Conservation (phyloP, 2,329 filamentous ascomycete species). For the Verticillium nonalfalfae region DNA sequence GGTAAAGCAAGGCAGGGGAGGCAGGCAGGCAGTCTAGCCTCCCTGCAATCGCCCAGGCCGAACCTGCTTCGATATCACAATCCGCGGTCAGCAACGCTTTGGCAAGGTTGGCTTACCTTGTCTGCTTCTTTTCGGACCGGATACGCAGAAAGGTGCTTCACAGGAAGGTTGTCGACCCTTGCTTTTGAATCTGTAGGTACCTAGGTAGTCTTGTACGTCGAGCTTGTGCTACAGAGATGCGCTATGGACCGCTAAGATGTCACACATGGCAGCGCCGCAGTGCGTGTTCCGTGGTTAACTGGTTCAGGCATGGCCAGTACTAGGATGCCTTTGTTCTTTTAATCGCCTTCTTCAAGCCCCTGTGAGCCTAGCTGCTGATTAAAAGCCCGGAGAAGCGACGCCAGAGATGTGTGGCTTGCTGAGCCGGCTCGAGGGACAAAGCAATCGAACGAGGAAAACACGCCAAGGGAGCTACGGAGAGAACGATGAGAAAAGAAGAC, state of each 20-base stretch:
- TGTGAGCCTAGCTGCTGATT: background rate
- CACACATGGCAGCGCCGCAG: conserved; percentile 9
- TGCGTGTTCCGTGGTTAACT: conserved; percentile 5
- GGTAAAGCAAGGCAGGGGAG: too few species aligned
- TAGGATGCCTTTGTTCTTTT: background rate
- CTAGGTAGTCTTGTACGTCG: background rate
- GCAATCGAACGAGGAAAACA: background rate
- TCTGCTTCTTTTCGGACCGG: too few species aligned
- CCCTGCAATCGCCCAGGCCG: too few species aligned
- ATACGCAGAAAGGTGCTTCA: background rate
- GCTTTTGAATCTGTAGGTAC: background rate
- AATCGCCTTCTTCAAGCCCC: background rate
- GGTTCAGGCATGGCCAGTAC: conserved; percentile 5
- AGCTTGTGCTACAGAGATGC: conserved; percentile 4
- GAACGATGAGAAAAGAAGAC: background rate
- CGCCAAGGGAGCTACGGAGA: conserved; percentile 3
- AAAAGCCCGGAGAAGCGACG: background rate
- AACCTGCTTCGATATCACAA: background rate
- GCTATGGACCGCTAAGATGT: conserved; percentile 10
- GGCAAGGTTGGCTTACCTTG: conserved; percentile 1
- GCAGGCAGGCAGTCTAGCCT: too few species aligned
- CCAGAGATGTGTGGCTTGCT: background rate
- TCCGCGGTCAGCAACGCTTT: background rate
- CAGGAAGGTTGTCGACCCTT: background rate
- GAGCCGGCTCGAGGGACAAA: background rate